Evolutionary conservation across 1,284 basidiomycete genomes (phyloP), one percentile per base, ranked within the genome.

Genomic region (Rhodotorula sp.): DNA sequence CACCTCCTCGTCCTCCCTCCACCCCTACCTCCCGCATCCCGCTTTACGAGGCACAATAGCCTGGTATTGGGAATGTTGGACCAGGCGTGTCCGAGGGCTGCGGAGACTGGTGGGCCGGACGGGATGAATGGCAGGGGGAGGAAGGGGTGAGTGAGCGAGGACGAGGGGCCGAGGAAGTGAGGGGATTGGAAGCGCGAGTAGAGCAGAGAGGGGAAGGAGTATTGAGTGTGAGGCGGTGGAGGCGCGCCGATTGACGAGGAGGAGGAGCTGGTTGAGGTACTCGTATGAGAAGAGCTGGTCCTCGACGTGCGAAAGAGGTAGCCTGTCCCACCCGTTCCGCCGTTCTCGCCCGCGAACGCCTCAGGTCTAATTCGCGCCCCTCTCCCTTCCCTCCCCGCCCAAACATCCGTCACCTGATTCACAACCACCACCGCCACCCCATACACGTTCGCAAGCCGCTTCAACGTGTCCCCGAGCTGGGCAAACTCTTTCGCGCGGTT

Each of bases 1-100:
- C 77, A 67, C 22, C 79, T 67, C 9, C 80, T 76, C 26, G 62
- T 54, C 51, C n/a, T 30, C 64, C 48, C 65, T 13, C 34, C 54
- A 30, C 16, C 55, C 11, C 20, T 22, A 22, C 26, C 52, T 34
- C 44, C 52, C 31, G 22, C 62, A 40, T 16, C 44, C 22, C 55
- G 59, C n/a, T 52, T 61, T 53, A 46, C 57, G 55, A 52, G 44
- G 86, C 58, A 95, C 85, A 95, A 88, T 65, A 96, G 84, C 18
- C 94, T 85, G 6, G 84, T 84, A 72, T 94, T 94, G 68, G 96
- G 83, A 71, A 90, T 88, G 79, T 94, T 94, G 15, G 92, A 89
- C 94, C 94, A 97, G 3, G 88, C 87, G 59, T 94, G 86, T 0
- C 94, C 94, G 4, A 97, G 81, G 50, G 86, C 86, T 0, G 90